phyloP scores from a whole-genome alignment of 164 flowering plant species.

The Dillenia suffruticosa region DNA sequence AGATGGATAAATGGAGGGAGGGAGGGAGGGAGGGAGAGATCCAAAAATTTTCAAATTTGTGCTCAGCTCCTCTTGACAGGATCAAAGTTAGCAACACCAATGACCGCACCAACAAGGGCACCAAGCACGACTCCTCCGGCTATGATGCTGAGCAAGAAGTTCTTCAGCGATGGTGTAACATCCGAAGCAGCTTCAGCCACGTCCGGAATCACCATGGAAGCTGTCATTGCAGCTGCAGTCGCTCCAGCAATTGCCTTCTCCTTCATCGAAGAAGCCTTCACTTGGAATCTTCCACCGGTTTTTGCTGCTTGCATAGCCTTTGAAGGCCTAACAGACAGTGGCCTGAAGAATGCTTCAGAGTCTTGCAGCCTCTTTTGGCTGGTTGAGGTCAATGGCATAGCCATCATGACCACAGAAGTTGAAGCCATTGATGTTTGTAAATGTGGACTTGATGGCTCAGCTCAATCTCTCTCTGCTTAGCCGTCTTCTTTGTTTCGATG shows the following conservation, averaged over 20 bases:
- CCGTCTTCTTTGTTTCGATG: not conserved
- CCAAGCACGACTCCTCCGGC: slow-evolving; percentile 70
- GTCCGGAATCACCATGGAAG: slow-evolving; percentile 59
- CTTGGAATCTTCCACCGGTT: slow-evolving; percentile 29
- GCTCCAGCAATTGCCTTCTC: slow-evolving; percentile 63
- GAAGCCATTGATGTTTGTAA: slow-evolving; percentile 45
- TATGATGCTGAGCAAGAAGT: slow-evolving; percentile 77
- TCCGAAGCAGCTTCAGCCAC: slow-evolving; percentile 72
- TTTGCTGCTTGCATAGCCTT: slow-evolving; percentile 16
- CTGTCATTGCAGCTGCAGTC: slow-evolving; percentile 57
- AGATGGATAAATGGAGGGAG: too few relatives aligned
- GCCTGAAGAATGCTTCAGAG: slow-evolving; percentile 45
- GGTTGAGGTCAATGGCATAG: slow-evolving; percentile 40
- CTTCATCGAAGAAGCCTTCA: slow-evolving; percentile 58
- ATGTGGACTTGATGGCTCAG: too few relatives aligned
- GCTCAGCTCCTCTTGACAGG: slow-evolving; percentile 69
- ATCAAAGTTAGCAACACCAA: slow-evolving; percentile 80
- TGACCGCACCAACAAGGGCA: slow-evolving; percentile 57
- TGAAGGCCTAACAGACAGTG: slow-evolving; percentile 38
- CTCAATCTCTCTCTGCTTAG: not conserved
- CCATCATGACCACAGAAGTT: slow-evolving; percentile 49
- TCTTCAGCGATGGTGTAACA: slow-evolving; percentile 68
- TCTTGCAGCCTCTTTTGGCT: slow-evolving; percentile 29
- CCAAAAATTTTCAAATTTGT: not conserved
- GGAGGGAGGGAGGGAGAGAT: not conserved